Base-by-base conservation (phyloP, 768 basidiomycete species). In the Leccinum subtestaceum region DNA sequence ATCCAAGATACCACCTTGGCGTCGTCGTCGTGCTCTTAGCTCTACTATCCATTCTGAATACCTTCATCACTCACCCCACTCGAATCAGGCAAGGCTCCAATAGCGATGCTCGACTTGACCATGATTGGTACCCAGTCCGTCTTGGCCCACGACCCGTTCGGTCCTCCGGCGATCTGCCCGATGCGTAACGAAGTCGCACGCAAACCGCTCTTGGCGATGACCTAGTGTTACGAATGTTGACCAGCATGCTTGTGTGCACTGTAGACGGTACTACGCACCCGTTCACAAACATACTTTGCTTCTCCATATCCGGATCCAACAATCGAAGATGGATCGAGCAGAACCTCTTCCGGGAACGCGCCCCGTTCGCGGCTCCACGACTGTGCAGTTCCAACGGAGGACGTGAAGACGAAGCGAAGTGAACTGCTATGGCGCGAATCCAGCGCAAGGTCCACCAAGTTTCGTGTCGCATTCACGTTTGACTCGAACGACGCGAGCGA, bases 251-350 rank as follows among this genome's bases (percentile, higher is more conserved):
- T 21, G 21, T n/a, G 38, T 23, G 23, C 4, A 31, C 23, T 43
- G 11, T 11, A 75, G 5, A 58, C 7, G 62, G 52, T 5, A 68
- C 12, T 58, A 55, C 75, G 3, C 52, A 76, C 71, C 53, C 72
- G 61, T 63, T 78, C 76, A 5, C 71, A 53, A 1, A 78, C 70
- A 55, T 76, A 78, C 65, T 78, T 78, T 13, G 65, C 57, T 25
- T 75, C 75, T 1, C 73, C 74, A 46, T 77, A 77, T 1, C 77
- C 77, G 11, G 60, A 31, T 15, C 74, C 76, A 27, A 73, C 68
- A n/a, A 69, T 66, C 53, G 57, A 53, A 12, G 56, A 67, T 0
- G 69, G 62, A 53, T 72, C 72, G 1, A 60, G 51, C 48, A 76
- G 61, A 5, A 74, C 52, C 36, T 74, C 73, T 50, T 80, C 78